These are phyloP conservation scores for Pleurotus giganteus DNA, from an alignment of 768 basidiomycete species.

Conservation along the genomic window DNA sequence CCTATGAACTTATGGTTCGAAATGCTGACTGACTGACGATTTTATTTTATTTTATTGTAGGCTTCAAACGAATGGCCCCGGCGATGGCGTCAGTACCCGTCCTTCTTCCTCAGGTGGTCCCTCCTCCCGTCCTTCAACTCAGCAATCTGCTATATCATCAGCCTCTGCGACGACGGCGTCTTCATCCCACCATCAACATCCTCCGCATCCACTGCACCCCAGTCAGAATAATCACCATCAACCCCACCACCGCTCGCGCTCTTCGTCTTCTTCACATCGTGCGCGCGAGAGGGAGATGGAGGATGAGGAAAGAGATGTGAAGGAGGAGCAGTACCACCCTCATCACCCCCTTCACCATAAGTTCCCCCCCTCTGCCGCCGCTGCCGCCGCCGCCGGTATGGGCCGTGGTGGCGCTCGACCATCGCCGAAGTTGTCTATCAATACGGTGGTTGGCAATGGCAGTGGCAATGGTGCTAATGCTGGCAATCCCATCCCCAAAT, in stretches of 20 bases:
- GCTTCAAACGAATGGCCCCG: neutral
- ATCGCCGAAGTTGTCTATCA: neutral
- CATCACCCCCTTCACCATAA: too few relatives aligned
- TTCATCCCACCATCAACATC: neutral
- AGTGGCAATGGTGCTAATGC: too few relatives aligned
- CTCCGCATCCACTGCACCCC: neutral
- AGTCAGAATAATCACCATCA: neutral
- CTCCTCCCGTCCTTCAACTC: too few relatives aligned
- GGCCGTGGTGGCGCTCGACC: neutral
- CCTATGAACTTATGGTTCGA: neutral
- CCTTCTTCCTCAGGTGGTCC: neutral
- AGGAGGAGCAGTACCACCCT: too few relatives aligned
- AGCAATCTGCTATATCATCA: too few relatives aligned
- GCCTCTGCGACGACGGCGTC: neutral
- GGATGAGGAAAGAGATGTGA: neutral
- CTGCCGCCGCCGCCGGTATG: too few relatives aligned
- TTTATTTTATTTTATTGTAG: neutral
- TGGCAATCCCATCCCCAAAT: neutral
- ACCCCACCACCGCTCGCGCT: neutral
- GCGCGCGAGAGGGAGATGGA: neutral
- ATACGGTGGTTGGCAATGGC: neutral
- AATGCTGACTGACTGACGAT: neutral
- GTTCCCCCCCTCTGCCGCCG: too few relatives aligned
- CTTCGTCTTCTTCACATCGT: conserved; percentile 12
- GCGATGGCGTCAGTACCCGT: neutral